A percentile compares a stretch with the other conserved stretches of the same genome.
These are phyloP conservation scores for Fusarium multiceps DNA, from an alignment of 2,329 filamentous ascomycete genomes.

Conservation along the genomic window DNA sequence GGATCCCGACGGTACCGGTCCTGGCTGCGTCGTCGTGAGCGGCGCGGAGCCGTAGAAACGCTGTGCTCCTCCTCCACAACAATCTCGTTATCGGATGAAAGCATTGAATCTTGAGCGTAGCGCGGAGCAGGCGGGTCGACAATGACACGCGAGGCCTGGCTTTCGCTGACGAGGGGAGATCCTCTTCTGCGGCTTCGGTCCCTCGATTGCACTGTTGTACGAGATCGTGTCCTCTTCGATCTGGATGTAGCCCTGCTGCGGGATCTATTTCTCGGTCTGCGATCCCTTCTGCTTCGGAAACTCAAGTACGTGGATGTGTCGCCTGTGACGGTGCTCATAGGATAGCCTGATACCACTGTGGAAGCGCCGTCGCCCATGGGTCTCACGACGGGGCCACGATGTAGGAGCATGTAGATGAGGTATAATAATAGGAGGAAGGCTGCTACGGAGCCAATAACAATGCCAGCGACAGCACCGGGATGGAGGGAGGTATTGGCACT, in stretches of 20 bases:
- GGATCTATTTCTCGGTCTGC: slow-evolving; percentile 23
- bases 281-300: slow-evolving; percentile 36
- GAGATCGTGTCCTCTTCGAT: slow-evolving; percentile 41
- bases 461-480: slow-evolving; percentile 58
- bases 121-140: slow-evolving; percentile 49
- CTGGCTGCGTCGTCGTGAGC: slow-evolving; percentile 41
- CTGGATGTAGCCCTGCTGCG: slow-evolving; percentile 31
- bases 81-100: slow-evolving; percentile 53
- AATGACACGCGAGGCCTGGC: slow-evolving; percentile 39
- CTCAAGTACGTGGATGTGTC: slow-evolving; percentile 41
- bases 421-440: slow-evolving; percentile 66
- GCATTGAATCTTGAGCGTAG: slow-evolving; percentile 40
- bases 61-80: slow-evolving; percentile 52
- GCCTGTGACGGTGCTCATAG: slow-evolving; percentile 39
- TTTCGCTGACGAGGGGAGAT: slow-evolving; percentile 35
- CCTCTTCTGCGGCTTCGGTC: slow-evolving; percentile 33
- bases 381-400: slow-evolving; percentile 53
- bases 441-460: slow-evolving; percentile 58
- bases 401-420: slow-evolving; percentile 62
- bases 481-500: slow-evolving; percentile 52
- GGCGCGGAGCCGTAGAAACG: slow-evolving; percentile 39
- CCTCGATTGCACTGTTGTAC: slow-evolving; percentile 30
- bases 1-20: slow-evolving; percentile 44
- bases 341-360: slow-evolving; percentile 21
- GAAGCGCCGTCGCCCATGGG: slow-evolving; percentile 36